Evolutionary conservation across 768 basidiomycete species (phyloP).

Genomic region (Cyclocybe aegerita): DNA sequence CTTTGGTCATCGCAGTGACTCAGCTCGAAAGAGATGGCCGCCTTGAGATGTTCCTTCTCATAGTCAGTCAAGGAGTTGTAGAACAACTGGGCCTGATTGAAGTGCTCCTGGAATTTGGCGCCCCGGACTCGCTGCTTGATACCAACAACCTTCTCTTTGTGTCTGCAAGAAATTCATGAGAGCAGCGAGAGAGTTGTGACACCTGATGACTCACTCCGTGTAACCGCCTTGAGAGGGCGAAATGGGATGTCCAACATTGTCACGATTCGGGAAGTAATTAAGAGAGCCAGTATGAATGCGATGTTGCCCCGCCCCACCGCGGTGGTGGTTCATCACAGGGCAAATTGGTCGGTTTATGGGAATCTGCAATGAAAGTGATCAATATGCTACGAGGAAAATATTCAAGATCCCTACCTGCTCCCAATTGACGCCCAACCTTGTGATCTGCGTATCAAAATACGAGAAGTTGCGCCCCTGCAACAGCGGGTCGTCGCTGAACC

Average conservation of each 20-base stretch:
- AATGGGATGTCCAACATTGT: slow-evolving; percentile 46
- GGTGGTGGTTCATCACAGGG: slow-evolving; percentile 68
- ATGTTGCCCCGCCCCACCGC: slow-evolving; percentile 59
- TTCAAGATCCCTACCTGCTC: slow-evolving; percentile 43
- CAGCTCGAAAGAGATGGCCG: slow-evolving; percentile 80
- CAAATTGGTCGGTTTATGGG: slow-evolving; percentile 84
- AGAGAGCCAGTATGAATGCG: slow-evolving; percentile 55
- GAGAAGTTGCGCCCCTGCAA: slow-evolving; percentile 87
- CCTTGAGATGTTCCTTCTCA: slow-evolving; percentile 72
- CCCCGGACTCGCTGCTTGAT: slow-evolving; percentile 64
- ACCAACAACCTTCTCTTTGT: slow-evolving; percentile 47
- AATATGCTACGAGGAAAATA: not conserved
- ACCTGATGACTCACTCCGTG: slow-evolving; percentile 39
- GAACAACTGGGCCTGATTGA: slow-evolving; percentile 75
- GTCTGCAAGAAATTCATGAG: slow-evolving; percentile 33
- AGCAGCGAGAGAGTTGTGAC: not conserved
- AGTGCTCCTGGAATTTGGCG: slow-evolving; percentile 78
- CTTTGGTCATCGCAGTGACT: slow-evolving; percentile 77
- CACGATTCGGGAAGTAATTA: slow-evolving; percentile 87
- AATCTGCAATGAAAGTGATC: slow-evolving; percentile 36
- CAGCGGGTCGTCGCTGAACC: slow-evolving; percentile 75
- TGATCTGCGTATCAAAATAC: slow-evolving; percentile 84
- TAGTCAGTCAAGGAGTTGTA: slow-evolving; percentile 71
- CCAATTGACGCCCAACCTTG: slow-evolving; percentile 81
- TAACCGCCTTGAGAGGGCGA: slow-evolving; percentile 55